A percentile compares a stretch with the other conserved stretches of the same genome.
phyloP scores from a whole-genome alignment of 2,329 filamentous ascomycete species.

The Didymella sp. region DNA sequence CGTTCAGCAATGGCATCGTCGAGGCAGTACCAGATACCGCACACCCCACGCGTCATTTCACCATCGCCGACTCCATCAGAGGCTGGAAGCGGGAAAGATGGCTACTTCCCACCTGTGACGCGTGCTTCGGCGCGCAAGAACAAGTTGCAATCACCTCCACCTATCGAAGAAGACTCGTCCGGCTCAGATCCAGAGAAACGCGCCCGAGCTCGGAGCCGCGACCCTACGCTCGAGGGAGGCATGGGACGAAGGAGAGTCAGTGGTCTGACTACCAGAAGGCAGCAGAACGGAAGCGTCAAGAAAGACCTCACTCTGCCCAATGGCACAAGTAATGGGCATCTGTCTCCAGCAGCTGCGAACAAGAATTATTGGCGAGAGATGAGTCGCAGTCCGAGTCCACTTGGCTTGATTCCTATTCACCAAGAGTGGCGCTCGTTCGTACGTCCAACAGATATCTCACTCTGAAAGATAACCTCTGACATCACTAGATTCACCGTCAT shows the following conservation, averaged over 20 bases:
- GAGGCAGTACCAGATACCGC: constrained; percentile 68
- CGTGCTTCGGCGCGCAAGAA: constrained; percentile 74
- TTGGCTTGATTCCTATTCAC: constrained; percentile 95
- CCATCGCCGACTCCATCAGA: constrained; percentile 71
- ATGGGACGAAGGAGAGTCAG: constrained; percentile 54
- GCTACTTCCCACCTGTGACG: constrained; percentile 77
- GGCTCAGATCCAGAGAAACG: constrained; percentile 62
- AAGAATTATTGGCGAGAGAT: constrained; percentile 85
- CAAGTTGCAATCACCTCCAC: constrained; percentile 63
- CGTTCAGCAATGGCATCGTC: constrained; percentile 54
- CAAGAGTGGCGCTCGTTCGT: constrained; percentile 89
- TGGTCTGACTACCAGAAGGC: constrained; percentile 61
- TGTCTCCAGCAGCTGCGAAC: constrained; percentile 68
- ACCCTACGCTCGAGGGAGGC: constrained; percentile 61
- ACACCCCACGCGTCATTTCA: constrained; percentile 86
- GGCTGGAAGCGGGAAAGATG: constrained; percentile 57
- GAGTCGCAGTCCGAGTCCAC: constrained; percentile 87
- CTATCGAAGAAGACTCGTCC: constrained; percentile 68
- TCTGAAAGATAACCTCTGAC: constrained; percentile 28
- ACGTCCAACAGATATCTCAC: constrained; percentile 28
- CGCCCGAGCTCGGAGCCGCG: constrained; percentile 74
- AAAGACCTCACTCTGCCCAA: constrained; percentile 52
- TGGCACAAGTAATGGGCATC: constrained; percentile 67
- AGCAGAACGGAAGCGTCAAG: constrained; percentile 39
- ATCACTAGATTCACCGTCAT: constrained; percentile 75